phyloP scores from a whole-genome alignment of 805 yeast genomes.

The Myxozyma neotropica region DNA sequence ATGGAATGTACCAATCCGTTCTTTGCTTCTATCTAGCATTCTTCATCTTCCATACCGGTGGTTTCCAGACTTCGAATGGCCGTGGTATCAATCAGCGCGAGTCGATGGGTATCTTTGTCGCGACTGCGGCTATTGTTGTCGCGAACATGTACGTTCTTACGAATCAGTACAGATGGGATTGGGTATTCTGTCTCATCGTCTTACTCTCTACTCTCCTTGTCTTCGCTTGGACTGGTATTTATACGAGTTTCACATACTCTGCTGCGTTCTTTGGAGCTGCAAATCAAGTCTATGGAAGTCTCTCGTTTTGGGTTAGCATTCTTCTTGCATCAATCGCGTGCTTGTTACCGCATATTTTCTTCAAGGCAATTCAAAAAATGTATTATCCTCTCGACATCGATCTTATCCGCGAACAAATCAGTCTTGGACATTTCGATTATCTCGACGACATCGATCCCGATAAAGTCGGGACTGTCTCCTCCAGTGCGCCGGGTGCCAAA shows the following conservation, averaged over 20 bases:
- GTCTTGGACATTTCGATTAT: conserved; percentile 52
- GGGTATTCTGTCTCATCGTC: conserved; percentile 58
- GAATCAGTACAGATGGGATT: conserved; percentile 79
- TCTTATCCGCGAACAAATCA: conserved; percentile 64
- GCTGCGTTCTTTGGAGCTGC: conserved; percentile 69
- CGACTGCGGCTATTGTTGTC: conserved; percentile 62
- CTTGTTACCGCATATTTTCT: conserved; percentile 62
- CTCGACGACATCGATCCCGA: conserved; percentile 27
- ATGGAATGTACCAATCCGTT: conserved; percentile 73
- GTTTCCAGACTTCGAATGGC: conserved; percentile 51
- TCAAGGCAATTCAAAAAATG: conserved; percentile 53
- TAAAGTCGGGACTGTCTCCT: conserved; percentile 8
- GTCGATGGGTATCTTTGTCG: conserved; percentile 68
- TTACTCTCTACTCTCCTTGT: conserved; percentile 59
- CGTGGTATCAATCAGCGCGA: conserved; percentile 63
- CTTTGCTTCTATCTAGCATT: conserved; percentile 71
- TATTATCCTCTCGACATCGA: conserved; percentile 70
- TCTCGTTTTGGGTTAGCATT: conserved; percentile 65
- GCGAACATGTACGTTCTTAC: conserved; percentile 67
- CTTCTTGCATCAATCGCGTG: conserved; percentile 58
- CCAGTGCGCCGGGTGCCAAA: neutral
- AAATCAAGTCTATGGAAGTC: conserved; percentile 60
- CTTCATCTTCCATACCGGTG: conserved; percentile 53
- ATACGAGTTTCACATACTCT: conserved; percentile 58
- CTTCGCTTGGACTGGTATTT: conserved; percentile 79